A percentile compares a stretch with the other conserved stretches of the same genome.
These are phyloP conservation scores for Physaria fendleri DNA, from an alignment of 345 rosid species.

Conservation along the genomic window DNA sequence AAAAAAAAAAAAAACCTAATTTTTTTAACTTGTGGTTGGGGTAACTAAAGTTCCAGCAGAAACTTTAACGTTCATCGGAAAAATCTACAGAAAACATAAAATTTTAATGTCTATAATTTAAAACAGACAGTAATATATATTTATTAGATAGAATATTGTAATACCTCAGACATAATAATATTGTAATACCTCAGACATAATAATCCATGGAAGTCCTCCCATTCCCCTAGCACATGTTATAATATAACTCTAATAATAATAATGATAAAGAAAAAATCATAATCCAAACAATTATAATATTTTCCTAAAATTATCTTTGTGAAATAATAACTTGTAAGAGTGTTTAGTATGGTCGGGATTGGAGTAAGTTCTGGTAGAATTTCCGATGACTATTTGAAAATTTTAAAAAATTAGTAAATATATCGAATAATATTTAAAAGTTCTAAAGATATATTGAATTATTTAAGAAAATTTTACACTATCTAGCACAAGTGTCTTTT, in stretches of 20 bases:
- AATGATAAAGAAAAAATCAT: neutral
- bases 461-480: no score
- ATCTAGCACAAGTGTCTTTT: no score
- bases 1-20: no score
- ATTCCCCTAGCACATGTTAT: constrained; percentile 35
- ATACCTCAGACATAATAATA: no score
- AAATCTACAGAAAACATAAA: no score
- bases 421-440: no score
- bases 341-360: constrained; percentile 23
- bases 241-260: constrained; percentile 32
- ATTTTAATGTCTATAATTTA: no score
- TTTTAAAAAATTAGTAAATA: neutral
- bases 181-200: constrained; percentile 60
- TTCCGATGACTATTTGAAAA: constrained; percentile 18
- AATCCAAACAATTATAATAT: neutral
- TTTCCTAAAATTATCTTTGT: neutral
- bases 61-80: constrained; percentile 45
- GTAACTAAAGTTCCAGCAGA: constrained; percentile 48
- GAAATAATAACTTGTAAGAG: neutral
- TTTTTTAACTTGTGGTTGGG: no score
- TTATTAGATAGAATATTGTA: no score
- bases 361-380: constrained; percentile 27
- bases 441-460: no score
- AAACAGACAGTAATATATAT: no score
- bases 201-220: constrained; percentile 49